A percentile compares a stretch with the other conserved stretches of the same genome.
Evolutionary conservation across 371 early-diverging fungal genomes (phyloP).

Genomic region (Massospora cicadina): DNA sequence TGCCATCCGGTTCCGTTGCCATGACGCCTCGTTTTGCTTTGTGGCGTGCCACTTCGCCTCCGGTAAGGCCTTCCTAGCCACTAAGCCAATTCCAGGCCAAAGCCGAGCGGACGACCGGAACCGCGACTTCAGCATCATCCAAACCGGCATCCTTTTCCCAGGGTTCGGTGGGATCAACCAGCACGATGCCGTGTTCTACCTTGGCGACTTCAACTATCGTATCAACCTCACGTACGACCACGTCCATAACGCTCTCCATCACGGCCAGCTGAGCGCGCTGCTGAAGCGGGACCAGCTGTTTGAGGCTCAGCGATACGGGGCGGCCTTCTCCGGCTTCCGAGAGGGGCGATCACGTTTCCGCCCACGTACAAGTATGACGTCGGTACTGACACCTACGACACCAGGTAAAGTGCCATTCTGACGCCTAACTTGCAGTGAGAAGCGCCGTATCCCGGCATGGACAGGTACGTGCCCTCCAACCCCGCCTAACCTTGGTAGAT

Average conservation of each 20-base stretch:
- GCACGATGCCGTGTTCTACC: constrained; percentile 70
- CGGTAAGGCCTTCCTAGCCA: constrained; percentile 22
- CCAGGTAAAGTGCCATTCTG: constrained; percentile 24
- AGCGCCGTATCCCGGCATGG: constrained; percentile 60
- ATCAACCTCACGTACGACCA: constrained; percentile 17
- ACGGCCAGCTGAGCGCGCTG: constrained; percentile 24
- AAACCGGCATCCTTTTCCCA: constrained; percentile 47
- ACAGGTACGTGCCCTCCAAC: neutral
- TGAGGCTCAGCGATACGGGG: constrained; percentile 35
- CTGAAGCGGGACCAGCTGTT: constrained; percentile 13
- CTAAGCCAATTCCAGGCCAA: constrained; percentile 20
- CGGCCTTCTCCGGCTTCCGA: constrained; percentile 57
- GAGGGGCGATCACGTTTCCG: constrained; percentile 62
- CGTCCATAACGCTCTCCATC: constrained; percentile 18
- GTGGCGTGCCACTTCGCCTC: constrained; percentile 88
- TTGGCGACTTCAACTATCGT: constrained; percentile 84
- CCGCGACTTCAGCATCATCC: constrained; percentile 64
- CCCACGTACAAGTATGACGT: constrained; percentile 92
- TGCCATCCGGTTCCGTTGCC: constrained; percentile 62
- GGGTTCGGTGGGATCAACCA: constrained; percentile 44
- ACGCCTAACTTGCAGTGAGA: constrained; percentile 33
- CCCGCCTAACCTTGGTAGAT: neutral
- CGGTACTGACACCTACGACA: constrained; percentile 66
- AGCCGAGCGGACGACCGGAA: constrained; percentile 66
- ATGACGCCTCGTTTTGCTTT: constrained; percentile 75